Conservation (phyloP, 768 basidiomycete species). For the Psilocybe tampanensis region DNA sequence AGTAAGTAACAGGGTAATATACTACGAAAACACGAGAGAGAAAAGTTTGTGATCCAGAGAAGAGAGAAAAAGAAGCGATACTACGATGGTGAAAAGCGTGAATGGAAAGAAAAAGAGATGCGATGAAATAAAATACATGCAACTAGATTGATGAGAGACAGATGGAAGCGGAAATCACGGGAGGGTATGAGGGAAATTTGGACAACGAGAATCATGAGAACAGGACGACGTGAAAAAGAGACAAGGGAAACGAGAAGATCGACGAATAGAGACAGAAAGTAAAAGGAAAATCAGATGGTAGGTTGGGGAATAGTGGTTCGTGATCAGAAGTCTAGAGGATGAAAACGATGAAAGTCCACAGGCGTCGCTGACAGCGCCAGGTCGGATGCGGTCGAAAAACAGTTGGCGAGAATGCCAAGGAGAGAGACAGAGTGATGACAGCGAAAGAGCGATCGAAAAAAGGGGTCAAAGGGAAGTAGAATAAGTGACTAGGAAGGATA, state of each 20-base stretch:
- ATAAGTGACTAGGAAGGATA: background rate
- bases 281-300: conserved; percentile 11
- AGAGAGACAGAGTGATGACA: conserved; percentile 9
- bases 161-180: conserved; percentile 1
- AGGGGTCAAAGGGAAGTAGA: background rate
- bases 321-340: conserved; percentile 10
- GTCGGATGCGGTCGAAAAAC: background rate
- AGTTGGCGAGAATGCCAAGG: background rate
- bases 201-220: background rate
- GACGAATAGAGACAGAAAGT: conserved; percentile 12
- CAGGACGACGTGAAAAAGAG: conserved; percentile 12
- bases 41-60: background rate
- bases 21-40: conserved; percentile 9
- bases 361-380: background rate
- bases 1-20: conserved; percentile 7
- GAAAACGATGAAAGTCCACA: background rate
- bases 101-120: conserved; percentile 4
- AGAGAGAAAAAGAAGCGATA: background rate
- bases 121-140: conserved; percentile 15
- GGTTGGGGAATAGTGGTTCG: conserved; percentile 9
- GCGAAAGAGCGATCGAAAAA: conserved; percentile 1
- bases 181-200: background rate
- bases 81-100: background rate
- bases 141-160: background rate
- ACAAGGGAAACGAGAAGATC: conserved; percentile 8